phyloP scores from a whole-genome alignment of 2,329 filamentous ascomycete genomes.

The Ophiocordyceps camponoti-saundersi region DNA sequence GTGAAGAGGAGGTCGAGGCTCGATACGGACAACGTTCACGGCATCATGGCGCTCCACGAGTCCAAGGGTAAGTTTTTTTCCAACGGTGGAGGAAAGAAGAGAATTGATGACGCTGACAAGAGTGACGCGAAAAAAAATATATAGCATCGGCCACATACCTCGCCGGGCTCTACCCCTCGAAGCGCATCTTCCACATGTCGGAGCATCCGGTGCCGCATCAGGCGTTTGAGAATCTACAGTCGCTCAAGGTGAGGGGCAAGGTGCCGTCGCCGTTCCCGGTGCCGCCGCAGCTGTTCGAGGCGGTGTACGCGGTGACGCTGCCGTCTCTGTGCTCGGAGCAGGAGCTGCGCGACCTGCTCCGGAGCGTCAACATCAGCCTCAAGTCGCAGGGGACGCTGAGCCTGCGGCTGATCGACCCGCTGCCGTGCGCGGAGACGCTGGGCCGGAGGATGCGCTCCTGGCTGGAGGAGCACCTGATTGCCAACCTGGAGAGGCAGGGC shows the following conservation, averaged over 20 bases:
- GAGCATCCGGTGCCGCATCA: conserved; percentile 19
- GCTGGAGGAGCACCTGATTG: conserved; percentile 43
- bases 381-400: conserved; percentile 37
- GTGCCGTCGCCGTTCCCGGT: conserved; percentile 19
- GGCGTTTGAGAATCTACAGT: conserved; percentile 21
- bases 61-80: conserved; percentile 21
- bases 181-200: conserved; percentile 29
- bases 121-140: too few species aligned
- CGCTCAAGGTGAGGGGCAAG: conserved; percentile 20
- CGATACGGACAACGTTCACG: conserved; percentile 4
- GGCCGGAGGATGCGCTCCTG: conserved; percentile 41
- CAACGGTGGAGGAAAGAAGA: background rate
- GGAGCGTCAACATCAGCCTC: conserved; percentile 38
- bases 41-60: conserved; percentile 33
- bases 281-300: conserved; percentile 25
- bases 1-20: background rate
- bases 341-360: conserved; percentile 38
- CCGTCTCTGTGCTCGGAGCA: conserved; percentile 37
- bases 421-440: conserved; percentile 35
- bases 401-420: conserved; percentile 44
- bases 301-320: conserved; percentile 35
- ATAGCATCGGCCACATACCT: conserved; percentile 34
- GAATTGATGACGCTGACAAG: too few species aligned
- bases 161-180: conserved; percentile 22
- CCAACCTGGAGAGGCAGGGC: conserved; percentile 40